phyloP scores from a whole-genome alignment of 1,284 basidiomycete species.

The Ganoderma leucocontextum region DNA sequence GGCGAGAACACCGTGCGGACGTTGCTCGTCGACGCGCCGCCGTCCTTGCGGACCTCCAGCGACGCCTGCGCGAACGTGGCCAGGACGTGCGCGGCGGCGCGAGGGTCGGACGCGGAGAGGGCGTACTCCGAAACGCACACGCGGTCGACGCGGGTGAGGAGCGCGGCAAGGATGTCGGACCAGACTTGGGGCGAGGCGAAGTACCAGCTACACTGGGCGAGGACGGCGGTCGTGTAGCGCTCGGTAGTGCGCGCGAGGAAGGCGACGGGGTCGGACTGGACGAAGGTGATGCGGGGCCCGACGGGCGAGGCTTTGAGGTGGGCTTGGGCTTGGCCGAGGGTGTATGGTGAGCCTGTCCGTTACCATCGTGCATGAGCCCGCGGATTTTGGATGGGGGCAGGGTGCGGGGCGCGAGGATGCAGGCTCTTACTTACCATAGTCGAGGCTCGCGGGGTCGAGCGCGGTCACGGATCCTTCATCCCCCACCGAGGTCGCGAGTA shows the following conservation, averaged over 20 bases:
- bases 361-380: background rate
- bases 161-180: conserved; percentile 43
- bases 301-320: conserved; percentile 44
- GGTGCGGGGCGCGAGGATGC: background rate
- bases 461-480: conserved; percentile 48
- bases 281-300: conserved; percentile 48
- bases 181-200: conserved; percentile 47
- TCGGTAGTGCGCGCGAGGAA: conserved; percentile 39
- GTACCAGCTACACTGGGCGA: conserved; percentile 53
- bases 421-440: conserved; percentile 48
- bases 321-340: conserved; percentile 50
- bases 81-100: conserved; percentile 47
- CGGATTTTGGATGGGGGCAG: background rate
- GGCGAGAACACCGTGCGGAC: conserved; percentile 51
- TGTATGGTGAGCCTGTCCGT: conserved; percentile 46
- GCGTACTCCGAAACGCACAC: conserved; percentile 51
- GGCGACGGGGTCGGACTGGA: conserved; percentile 44
- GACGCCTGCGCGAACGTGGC: conserved; percentile 49
- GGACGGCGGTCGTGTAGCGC: conserved; percentile 46
- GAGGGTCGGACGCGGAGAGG: conserved; percentile 39
- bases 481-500: conserved; percentile 49
- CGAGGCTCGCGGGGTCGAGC: conserved; percentile 49
- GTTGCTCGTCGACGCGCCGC: conserved; percentile 40
- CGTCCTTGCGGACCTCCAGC: conserved; percentile 46
- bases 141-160: conserved; percentile 38